Percentiles rank a stretch among this genome's conserved stretches.
Evolutionary conservation across 768 basidiomycete genomes (phyloP).

Genomic region (Phylloporus sp.): DNA sequence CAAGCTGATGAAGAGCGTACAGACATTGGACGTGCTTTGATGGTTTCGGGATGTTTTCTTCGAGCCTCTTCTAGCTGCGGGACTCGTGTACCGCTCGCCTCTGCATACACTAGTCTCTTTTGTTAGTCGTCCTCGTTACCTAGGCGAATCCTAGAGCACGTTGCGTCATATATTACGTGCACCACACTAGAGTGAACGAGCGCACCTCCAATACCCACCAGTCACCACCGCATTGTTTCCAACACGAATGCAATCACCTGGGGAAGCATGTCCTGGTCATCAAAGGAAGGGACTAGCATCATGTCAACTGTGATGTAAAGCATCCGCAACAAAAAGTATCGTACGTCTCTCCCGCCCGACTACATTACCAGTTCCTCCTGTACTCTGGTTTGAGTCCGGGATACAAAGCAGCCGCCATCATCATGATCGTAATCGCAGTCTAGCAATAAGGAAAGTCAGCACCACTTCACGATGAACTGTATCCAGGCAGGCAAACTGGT

Average conservation of each 20-base stretch:
- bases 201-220: constrained; percentile 29
- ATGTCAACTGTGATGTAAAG: not conserved
- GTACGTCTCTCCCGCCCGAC: constrained; percentile 38
- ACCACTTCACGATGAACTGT: not conserved
- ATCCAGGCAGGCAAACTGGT: not conserved
- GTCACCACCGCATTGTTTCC: constrained; percentile 38
- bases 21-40: too few relatives aligned
- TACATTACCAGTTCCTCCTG: constrained; percentile 49
- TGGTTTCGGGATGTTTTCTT: too few relatives aligned
- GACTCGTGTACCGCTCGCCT: too few relatives aligned
- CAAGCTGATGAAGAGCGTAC: too few relatives aligned
- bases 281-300: constrained; percentile 34
- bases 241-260: constrained; percentile 36
- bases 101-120: too few relatives aligned
- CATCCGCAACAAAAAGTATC: not conserved
- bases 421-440: constrained; percentile 48
- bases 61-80: too few relatives aligned
- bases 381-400: constrained; percentile 45
- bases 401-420: constrained; percentile 52
- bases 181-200: not conserved
- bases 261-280: constrained; percentile 31
- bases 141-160: constrained; percentile 52
- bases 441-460: constrained; percentile 3
- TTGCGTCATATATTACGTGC: not conserved
- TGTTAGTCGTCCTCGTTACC: too few relatives aligned